Evolutionary conservation across 2,329 filamentous ascomycete genomes (phyloP).

Genomic region (Alternaria ethzedia): DNA sequence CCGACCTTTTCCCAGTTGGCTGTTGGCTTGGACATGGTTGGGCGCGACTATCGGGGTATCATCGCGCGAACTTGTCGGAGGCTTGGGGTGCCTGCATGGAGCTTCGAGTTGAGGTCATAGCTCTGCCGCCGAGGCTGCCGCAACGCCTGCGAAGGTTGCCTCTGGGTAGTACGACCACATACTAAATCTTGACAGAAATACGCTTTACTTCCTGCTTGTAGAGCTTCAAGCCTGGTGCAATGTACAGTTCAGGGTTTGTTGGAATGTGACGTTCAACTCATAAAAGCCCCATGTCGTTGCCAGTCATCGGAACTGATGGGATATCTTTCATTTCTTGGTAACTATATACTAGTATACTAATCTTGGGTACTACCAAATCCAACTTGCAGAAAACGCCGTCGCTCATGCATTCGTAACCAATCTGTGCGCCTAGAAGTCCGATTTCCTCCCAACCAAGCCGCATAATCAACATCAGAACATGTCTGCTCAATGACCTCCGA

Average conservation of each 20-base stretch:
- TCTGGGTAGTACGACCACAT: neutral
- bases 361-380: neutral
- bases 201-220: neutral
- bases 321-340: conserved; percentile 1
- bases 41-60: conserved; percentile 19
- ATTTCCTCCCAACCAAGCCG: neutral
- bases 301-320: neutral
- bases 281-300: neutral
- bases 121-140: conserved; percentile 8
- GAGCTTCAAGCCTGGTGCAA: neutral
- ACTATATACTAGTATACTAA: conserved; percentile 16
- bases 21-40: conserved; percentile 65
- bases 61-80: conserved; percentile 21
- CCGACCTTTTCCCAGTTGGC: conserved; percentile 95
- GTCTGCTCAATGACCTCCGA: conserved; percentile 3
- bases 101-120: conserved; percentile 19
- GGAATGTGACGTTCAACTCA: neutral
- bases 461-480: neutral
- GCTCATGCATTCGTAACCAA: conserved; percentile 41
- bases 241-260: neutral
- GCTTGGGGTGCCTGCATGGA: conserved; percentile 7
- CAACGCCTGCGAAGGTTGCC: neutral
- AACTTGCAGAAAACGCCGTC: conserved; percentile 31
- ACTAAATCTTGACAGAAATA: neutral
- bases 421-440: neutral